Conservation (phyloP, 1,284 basidiomycete genomes). For the Microbotryomycetes sp. region DNA sequence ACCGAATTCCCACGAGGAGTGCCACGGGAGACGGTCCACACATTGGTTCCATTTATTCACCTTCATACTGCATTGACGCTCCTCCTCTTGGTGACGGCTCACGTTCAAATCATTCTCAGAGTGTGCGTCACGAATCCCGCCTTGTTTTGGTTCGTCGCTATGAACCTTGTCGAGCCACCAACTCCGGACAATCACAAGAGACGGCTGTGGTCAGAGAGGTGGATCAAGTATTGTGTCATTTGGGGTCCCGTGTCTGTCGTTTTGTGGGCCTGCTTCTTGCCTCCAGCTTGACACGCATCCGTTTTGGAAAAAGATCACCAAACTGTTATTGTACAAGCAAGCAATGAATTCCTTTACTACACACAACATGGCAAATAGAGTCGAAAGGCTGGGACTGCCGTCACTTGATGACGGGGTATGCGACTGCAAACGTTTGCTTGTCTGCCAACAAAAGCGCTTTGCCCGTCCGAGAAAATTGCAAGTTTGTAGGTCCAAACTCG, state of each 20-base stretch:
- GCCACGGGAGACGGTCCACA: slow-evolving; percentile 37
- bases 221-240: slow-evolving; percentile 63
- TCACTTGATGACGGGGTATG: slow-evolving; percentile 10
- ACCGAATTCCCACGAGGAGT: too few relatives aligned
- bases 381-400: too few relatives aligned
- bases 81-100: slow-evolving; percentile 68
- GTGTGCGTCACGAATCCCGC: slow-evolving; percentile 70
- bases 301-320: neutral
- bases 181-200: slow-evolving; percentile 34
- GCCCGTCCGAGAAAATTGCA: slow-evolving; percentile 1
- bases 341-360: too few relatives aligned
- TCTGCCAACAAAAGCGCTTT: neutral
- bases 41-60: slow-evolving; percentile 46
- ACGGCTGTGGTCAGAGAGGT: slow-evolving; percentile 38
- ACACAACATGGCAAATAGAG: too few relatives aligned
- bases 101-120: slow-evolving; percentile 84
- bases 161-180: slow-evolving; percentile 49
- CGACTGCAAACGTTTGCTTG: slow-evolving; percentile 12
- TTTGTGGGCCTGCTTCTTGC: slow-evolving; percentile 78
- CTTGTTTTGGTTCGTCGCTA: slow-evolving; percentile 74
- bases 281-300: slow-evolving; percentile 59
- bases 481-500: neutral
- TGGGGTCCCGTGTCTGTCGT: slow-evolving; percentile 70
- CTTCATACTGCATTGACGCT: slow-evolving; percentile 46
- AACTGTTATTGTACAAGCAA: too few relatives aligned